phyloP scores from a whole-genome alignment of 176 grass and related monocot species.

The Triticum aestivum region IWGSC_CS_RefSeq_v2.1 NC_057812.1:672571542-672572041 shows the following conservation, averaged over 20 bases:
- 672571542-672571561: too few species aligned
- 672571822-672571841: constrained; percentile 44
- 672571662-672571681: constrained; percentile 43
- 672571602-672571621: too few species aligned
- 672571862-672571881: constrained; percentile 18
- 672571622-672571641: too few species aligned
- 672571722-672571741: constrained; percentile 55
- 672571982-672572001: not conserved
- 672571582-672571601: too few species aligned
- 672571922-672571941: not conserved
- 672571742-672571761: constrained; percentile 73
- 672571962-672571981: not conserved
- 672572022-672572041: constrained; percentile 39
- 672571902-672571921: not conserved
- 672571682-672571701: not conserved
- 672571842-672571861: constrained; percentile 30
- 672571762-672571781: constrained; percentile 36
- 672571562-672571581: too few species aligned
- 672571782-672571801: constrained; percentile 49
- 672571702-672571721: constrained; percentile 66
- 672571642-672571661: constrained; percentile 16
- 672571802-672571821: constrained; percentile 35
- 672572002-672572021: constrained; percentile 24
- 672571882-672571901: constrained; percentile 13
- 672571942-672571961: not conserved